Percentiles rank a stretch among this genome's conserved stretches.
These are phyloP conservation scores for Trametes sp. DNA, from an alignment of 1,284 basidiomycete species.

Conservation along the genomic window DNA sequence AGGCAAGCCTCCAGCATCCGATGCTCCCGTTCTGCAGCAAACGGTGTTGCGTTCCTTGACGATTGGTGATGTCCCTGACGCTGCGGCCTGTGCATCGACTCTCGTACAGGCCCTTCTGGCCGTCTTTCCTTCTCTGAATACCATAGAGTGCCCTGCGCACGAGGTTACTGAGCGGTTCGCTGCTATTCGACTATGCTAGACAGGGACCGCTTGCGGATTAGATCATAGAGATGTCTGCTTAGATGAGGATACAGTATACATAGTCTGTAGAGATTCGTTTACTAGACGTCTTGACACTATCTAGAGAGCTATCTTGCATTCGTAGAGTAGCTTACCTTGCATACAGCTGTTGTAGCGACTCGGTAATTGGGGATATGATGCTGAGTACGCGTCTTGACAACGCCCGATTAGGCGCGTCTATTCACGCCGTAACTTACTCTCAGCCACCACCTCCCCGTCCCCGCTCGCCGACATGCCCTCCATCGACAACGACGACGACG, in stretches of 20 bases:
- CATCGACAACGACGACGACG: conserved; percentile 34
- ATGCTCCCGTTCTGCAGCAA: conserved; percentile 11
- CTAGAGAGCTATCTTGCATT: too few relatives aligned
- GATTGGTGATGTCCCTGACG: conserved; percentile 27
- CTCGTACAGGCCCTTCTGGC: conserved; percentile 28
- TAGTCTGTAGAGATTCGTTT: too few relatives aligned
- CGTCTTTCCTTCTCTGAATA: conserved; percentile 29
- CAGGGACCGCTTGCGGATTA: not conserved
- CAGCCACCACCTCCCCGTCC: conserved; percentile 28
- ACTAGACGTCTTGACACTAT: too few relatives aligned
- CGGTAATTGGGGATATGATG: not conserved
- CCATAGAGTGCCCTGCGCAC: conserved; percentile 17
- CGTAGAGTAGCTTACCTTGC: too few relatives aligned
- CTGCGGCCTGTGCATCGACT: conserved; percentile 12
- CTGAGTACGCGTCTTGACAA: not conserved
- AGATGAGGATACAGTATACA: not conserved
- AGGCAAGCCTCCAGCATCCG: not conserved
- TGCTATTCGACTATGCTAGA: not conserved
- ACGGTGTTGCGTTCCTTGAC: conserved; percentile 22
- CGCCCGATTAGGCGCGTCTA: conserved; percentile 12
- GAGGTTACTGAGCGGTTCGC: conserved; percentile 24
- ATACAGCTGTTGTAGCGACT: too few relatives aligned
- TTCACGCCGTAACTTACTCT: conserved; percentile 29
- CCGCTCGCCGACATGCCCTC: conserved; percentile 26
- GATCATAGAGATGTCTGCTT: not conserved